Evolutionary conservation across 2,329 filamentous ascomycete species (phyloP).

Genomic region (Monilinia laxa): DNA sequence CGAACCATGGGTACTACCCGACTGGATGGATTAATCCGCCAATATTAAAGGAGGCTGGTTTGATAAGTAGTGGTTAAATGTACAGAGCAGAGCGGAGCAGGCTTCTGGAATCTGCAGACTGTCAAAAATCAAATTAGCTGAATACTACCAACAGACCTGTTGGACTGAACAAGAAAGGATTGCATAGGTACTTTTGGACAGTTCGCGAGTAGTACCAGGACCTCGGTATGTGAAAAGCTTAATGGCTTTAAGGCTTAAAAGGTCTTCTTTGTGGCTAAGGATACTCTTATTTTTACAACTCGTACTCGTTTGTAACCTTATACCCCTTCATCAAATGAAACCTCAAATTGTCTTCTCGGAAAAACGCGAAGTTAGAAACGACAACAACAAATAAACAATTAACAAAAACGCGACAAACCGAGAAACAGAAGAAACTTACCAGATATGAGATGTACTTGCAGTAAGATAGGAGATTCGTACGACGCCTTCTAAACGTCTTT

Average conservation of each 20-base stretch:
- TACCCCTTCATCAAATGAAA: neutral
- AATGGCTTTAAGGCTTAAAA: neutral
- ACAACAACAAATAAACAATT: neutral
- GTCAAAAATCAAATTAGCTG: neutral
- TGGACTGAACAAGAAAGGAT: too few species aligned
- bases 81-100: too few species aligned
- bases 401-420: slow-evolving; percentile 1
- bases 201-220: too few species aligned
- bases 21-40: neutral
- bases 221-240: too few species aligned
- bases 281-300: neutral
- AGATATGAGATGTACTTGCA: neutral
- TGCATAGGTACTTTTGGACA: too few species aligned
- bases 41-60: neutral
- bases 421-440: too few species aligned
- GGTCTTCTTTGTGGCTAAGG: neutral
- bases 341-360: neutral
- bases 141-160: neutral
- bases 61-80: neutral
- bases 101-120: slow-evolving; percentile 2
- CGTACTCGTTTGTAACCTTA: neutral
- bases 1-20: neutral
- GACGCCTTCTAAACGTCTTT: neutral
- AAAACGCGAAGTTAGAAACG: neutral
- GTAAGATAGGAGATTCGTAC: neutral